These are phyloP conservation scores for Vachellia pachyceras DNA, from an alignment of 306 rosid genomes.

Conservation along the genomic window DNA sequence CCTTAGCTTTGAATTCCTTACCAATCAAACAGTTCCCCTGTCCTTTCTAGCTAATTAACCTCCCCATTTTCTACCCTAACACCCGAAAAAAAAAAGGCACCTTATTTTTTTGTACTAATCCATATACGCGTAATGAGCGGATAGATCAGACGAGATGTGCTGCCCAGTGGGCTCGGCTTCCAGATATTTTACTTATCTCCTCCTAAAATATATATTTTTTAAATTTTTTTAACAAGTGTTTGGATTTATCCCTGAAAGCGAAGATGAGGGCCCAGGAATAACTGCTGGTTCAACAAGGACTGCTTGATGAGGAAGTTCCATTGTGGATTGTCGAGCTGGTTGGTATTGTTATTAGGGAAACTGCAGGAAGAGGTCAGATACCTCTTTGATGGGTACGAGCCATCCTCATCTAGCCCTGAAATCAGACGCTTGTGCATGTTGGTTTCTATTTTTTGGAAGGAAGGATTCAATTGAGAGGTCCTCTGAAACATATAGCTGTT, in stretches of 20 bases:
- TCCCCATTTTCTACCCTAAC: conserved; percentile 31
- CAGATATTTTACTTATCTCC: conserved; percentile 22
- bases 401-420: conserved; percentile 45
- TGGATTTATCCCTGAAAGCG: conserved; percentile 48
- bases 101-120: conserved; percentile 13
- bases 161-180: conserved; percentile 29
- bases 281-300: conserved; percentile 52
- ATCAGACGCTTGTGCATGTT: conserved; percentile 51
- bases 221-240: not conserved
- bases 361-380: conserved; percentile 49
- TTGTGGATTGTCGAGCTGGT: conserved; percentile 47
- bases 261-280: conserved; percentile 57
- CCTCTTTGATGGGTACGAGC: conserved; percentile 51
- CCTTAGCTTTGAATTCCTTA: conserved; percentile 38
- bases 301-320: conserved; percentile 52
- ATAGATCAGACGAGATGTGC: conserved; percentile 15
- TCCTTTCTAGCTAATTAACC: conserved; percentile 20
- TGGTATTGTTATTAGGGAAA: conserved; percentile 33
- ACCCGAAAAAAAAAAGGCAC: not conserved
- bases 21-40: conserved; percentile 22
- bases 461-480: conserved; percentile 41
- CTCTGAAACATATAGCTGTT: conserved; percentile 38
- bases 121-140: conserved; percentile 27
- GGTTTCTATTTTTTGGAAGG: conserved; percentile 36
- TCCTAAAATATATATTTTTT: not conserved